A percentile compares a stretch with the other conserved stretches of the same genome.
phyloP scores from a whole-genome alignment of 345 rosid genomes.

The Erysimum cheiranthoides region DNA sequence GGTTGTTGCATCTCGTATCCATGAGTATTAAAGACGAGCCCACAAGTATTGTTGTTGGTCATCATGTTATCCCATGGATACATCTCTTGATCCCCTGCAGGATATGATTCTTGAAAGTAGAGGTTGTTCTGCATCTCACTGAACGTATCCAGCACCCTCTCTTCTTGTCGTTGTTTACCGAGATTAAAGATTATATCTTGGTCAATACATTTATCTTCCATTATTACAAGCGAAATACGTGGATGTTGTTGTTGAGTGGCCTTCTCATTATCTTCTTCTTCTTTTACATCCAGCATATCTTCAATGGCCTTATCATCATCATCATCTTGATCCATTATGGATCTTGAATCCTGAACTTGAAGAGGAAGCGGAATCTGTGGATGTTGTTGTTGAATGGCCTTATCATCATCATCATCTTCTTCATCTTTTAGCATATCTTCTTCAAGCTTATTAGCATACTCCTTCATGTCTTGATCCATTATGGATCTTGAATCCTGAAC shows the following conservation, averaged over 20 bases:
- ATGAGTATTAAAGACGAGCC: not conserved
- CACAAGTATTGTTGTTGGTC: not conserved
- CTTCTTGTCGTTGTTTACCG: not conserved
- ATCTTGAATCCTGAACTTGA: not conserved
- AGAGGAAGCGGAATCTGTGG: not conserved
- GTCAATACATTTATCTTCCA: slow-evolving; percentile 7
- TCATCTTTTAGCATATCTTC: too few species aligned
- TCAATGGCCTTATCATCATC: too few species aligned
- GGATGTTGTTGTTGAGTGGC: slow-evolving; percentile 11
- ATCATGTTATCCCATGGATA: not conserved
- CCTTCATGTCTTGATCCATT: too few species aligned
- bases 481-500: too few species aligned
- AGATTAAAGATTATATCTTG: not conserved
- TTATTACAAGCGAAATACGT: not conserved
- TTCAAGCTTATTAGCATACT: too few species aligned
- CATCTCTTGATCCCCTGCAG: not conserved
- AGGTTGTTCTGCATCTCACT: not conserved
- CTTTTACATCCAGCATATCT: not conserved
- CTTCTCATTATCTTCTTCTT: not conserved
- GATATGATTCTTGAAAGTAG: not conserved
- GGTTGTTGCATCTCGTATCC: not conserved
- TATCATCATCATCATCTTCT: too few species aligned
- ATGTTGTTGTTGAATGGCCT: not conserved
- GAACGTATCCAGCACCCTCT: not conserved
- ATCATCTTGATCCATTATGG: not conserved